Conservation (phyloP, 1,139 yeast genomes). For the Saccharomyces hybrid region DNA sequence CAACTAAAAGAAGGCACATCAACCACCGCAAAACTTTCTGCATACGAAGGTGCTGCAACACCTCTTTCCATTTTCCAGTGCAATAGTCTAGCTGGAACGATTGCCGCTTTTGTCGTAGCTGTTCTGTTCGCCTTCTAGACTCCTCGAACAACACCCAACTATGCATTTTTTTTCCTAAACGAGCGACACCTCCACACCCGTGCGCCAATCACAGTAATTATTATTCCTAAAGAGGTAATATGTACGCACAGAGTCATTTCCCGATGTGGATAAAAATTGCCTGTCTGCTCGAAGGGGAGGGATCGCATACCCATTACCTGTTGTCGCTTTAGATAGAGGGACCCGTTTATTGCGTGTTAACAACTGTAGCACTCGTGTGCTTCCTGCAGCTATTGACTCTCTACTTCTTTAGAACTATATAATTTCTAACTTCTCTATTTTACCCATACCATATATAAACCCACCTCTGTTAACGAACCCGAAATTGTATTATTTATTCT, state of each 20-base stretch:
- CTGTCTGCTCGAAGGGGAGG: not conserved
- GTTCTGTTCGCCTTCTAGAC: not conserved
- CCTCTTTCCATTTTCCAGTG: not conserved
- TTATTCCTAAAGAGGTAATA: not conserved
- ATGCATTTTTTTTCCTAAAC: not conserved
- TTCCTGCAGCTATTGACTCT: not conserved
- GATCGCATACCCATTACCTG: not conserved
- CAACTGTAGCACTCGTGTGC: not conserved
- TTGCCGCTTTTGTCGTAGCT: not conserved
- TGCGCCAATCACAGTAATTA: not conserved
- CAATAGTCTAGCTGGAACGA: not conserved
- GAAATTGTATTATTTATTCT: not conserved
- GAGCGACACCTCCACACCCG: not conserved
- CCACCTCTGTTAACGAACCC: not conserved
- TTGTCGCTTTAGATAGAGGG: not conserved
- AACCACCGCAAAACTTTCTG: not conserved
- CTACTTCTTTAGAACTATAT: not conserved
- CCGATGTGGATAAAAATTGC: not conserved
- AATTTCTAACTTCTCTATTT: not conserved
- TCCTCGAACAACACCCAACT: not conserved
- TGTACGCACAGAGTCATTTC: not conserved
- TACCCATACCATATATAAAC: not conserved
- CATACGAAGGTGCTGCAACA: conserved; percentile 1
- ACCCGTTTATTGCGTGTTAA: not conserved
- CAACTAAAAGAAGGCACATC: not conserved